phyloP scores from a whole-genome alignment of 306 rosid genomes.

The Quercus rubra region DNA sequence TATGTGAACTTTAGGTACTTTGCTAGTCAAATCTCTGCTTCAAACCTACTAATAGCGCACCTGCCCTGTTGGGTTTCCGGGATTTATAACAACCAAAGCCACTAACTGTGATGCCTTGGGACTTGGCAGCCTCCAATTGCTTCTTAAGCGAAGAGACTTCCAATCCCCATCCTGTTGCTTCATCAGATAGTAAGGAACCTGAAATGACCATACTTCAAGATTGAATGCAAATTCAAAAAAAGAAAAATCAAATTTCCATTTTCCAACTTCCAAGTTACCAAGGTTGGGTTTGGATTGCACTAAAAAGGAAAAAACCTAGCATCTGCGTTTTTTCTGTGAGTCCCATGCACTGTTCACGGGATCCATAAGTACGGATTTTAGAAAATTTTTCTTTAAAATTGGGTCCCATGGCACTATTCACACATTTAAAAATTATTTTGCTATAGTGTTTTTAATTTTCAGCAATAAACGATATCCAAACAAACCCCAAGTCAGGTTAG shows the following conservation, averaged over 20 bases:
- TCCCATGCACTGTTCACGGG: too few species aligned
- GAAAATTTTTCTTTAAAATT: too few species aligned
- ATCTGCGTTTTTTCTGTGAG: too few species aligned
- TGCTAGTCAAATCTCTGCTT: background rate
- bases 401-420: too few species aligned
- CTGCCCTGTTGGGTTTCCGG: slow-evolving; percentile 99
- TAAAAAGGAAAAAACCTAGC: too few species aligned
- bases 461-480: too few species aligned
- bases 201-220: slow-evolving; percentile 16
- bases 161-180: slow-evolving; percentile 86
- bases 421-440: too few species aligned
- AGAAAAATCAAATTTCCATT: background rate
- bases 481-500: background rate
- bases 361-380: too few species aligned
- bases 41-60: slow-evolving; percentile 33
- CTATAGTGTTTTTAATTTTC: too few species aligned
- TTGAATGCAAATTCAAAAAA: background rate
- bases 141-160: slow-evolving; percentile 66
- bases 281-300: background rate
- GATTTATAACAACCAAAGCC: slow-evolving; percentile 94
- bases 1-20: background rate
- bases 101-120: slow-evolving; percentile 77
- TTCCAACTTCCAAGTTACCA: slow-evolving; percentile 12
- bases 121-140: slow-evolving; percentile 71
- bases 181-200: slow-evolving; percentile 92